Evolutionary conservation across 2,329 filamentous ascomycete genomes (phyloP), one percentile per base, ranked within the genome.

Genomic region (Aspergillus ustus): DNA sequence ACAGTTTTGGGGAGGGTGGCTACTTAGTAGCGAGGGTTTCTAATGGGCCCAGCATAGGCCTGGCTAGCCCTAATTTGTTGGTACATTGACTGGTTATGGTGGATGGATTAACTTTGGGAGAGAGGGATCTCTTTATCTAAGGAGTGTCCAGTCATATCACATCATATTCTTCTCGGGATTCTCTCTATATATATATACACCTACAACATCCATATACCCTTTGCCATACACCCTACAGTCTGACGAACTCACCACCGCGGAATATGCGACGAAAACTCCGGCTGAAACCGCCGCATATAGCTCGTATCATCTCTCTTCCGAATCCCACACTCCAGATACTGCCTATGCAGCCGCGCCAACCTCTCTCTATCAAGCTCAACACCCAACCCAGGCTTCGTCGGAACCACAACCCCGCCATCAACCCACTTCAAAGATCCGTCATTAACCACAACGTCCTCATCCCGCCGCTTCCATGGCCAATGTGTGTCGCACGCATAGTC

Each of bases 401-500:
- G 78, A 22, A 80, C 77, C 0, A 68, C 40, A 4, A 80, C 62
- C 1, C 73, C 76, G 0, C 78, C 77, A 44, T 79, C 70, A 0
- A 53, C 64, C 78, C 78, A 80, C 28, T 66, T 72, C 57, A 80
- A 48, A 25, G 25, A 25, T 0, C 72, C 70, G 1, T 77, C 76
- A n/a, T 77, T 72, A 7, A 75, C 61, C 49, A 80, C 67, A 5
- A 80, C 77, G 52, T 80, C 78, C 63, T 80, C 78, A 7, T 80
- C 75, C 0, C 74, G 72, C 3, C 73, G 75, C 68, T 80, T 80
- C 78, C 78, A 81, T 7, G 78, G 78, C 78, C 78, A 80, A 60
- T 80, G 78, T 0, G 78, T 80, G 53, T 80, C 78, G 52, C 78
- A 80, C 0, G 78, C 78, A 46, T 80, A 80, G 65, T 80, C 78